Percentiles rank a stretch among this genome's conserved stretches.
These are phyloP conservation scores for Phialophora macrospora DNA, from an alignment of 2,329 filamentous ascomycete species.

Conservation along the genomic window DNA sequence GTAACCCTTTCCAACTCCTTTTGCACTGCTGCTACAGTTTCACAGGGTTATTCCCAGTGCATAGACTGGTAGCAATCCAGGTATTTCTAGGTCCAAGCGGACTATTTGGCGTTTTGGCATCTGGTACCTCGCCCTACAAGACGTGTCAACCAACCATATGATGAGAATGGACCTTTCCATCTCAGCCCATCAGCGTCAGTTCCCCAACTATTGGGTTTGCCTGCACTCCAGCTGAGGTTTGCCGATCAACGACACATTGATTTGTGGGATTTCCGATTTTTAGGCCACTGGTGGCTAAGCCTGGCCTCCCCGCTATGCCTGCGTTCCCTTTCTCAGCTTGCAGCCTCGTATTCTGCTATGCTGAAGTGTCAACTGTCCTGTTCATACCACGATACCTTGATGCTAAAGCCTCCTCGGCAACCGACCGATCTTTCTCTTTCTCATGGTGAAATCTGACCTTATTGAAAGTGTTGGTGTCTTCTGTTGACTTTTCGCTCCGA, in stretches of 20 bases:
- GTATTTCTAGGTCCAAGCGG: neutral
- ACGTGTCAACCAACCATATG: neutral
- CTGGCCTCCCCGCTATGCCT: neutral
- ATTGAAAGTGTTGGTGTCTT: neutral
- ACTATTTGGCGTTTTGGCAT: neutral
- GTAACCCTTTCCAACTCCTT: neutral
- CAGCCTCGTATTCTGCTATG: neutral
- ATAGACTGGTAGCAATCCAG: neutral
- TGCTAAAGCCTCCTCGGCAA: neutral
- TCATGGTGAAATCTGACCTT: neutral
- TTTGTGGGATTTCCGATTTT: neutral
- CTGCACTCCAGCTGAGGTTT: conserved; percentile 6
- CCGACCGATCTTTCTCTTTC: neutral
- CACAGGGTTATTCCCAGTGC: neutral
- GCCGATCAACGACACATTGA: conserved; percentile 3
- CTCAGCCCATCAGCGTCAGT: neutral
- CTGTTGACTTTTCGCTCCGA: neutral
- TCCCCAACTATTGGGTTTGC: conserved; percentile 5
- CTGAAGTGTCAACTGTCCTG: neutral
- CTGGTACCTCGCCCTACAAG: neutral
- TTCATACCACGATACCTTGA: neutral
- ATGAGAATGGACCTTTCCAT: conserved; percentile 7
- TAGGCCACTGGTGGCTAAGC: neutral
- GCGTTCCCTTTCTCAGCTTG: neutral
- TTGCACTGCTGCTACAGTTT: neutral